A percentile compares a stretch with the other conserved stretches of the same genome.
Conservation (phyloP, 805 yeast species). For the Maudiozyma bulderi region DNA sequence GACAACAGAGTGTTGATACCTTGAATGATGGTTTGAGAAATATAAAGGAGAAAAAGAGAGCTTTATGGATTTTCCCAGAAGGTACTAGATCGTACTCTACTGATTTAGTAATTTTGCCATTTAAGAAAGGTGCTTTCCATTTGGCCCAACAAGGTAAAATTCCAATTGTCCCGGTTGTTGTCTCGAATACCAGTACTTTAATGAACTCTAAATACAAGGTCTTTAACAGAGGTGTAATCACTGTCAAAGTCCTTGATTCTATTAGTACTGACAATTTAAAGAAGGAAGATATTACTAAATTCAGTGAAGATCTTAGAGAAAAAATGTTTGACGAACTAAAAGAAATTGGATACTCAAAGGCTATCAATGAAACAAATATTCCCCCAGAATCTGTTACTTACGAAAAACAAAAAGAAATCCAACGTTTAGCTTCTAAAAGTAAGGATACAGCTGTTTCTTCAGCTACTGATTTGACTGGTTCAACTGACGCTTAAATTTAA, state of each 20-base stretch:
- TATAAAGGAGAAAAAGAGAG: slow-evolving; percentile 56
- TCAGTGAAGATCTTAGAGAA: slow-evolving; percentile 47
- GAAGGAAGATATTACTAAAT: slow-evolving; percentile 57
- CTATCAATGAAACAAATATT: slow-evolving; percentile 22
- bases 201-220: slow-evolving; percentile 49
- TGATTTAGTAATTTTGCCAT: slow-evolving; percentile 64
- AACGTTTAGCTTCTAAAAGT: neutral
- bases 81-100: slow-evolving; percentile 85
- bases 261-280: slow-evolving; percentile 60
- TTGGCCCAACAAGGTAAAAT: slow-evolving; percentile 86
- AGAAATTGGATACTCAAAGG: slow-evolving; percentile 33
- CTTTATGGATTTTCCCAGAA: slow-evolving; percentile 88
- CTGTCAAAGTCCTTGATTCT: slow-evolving; percentile 74
- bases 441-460: neutral
- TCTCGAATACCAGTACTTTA: slow-evolving; percentile 72
- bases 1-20: slow-evolving; percentile 65
- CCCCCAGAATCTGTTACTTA: slow-evolving; percentile 14
- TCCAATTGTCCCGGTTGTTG: slow-evolving; percentile 83
- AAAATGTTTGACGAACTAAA: slow-evolving; percentile 41
- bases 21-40: slow-evolving; percentile 58
- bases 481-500: neutral
- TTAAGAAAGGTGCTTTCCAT: slow-evolving; percentile 97
- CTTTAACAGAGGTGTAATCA: slow-evolving; percentile 72
- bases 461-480: neutral
- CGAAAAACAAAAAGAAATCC: neutral